Conservation (phyloP, 2,329 filamentous ascomycete species). For the Lachnellula willkommii region DNA sequence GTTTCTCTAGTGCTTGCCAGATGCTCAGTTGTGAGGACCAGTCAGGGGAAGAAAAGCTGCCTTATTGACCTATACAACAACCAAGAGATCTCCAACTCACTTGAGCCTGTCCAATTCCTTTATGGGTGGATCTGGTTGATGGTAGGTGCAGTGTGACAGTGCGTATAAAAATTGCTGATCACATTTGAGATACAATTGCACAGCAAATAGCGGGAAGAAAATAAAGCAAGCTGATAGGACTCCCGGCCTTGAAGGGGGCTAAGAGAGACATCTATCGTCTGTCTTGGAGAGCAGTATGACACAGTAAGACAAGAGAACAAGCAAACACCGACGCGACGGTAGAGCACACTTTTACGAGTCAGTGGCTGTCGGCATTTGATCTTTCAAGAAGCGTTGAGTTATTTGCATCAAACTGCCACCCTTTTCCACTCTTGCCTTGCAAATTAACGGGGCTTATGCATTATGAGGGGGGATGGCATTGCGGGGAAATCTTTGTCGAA, state of each 20-base stretch:
- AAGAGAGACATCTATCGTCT: not conserved
- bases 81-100: too few species aligned
- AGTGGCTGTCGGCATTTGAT: not conserved
- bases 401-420: not conserved
- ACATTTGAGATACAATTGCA: too few species aligned
- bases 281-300: not conserved
- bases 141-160: too few species aligned
- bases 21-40: conserved; percentile 52
- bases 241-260: too few species aligned
- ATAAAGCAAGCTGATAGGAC: too few species aligned
- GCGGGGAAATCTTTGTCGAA: not conserved
- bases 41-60: too few species aligned
- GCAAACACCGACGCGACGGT: not conserved
- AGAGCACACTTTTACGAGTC: not conserved
- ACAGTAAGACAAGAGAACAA: not conserved
- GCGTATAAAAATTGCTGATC: too few species aligned
- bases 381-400: not conserved
- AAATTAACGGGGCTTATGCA: not conserved
- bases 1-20: conserved; percentile 89
- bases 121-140: too few species aligned
- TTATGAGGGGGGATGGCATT: not conserved
- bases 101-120: too few species aligned
- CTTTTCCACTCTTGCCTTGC: not conserved
- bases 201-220: too few species aligned
- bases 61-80: too few species aligned